Base-by-base conservation (phyloP, 768 basidiomycete genomes). In the Pleurotus citrinopileatus region DNA sequence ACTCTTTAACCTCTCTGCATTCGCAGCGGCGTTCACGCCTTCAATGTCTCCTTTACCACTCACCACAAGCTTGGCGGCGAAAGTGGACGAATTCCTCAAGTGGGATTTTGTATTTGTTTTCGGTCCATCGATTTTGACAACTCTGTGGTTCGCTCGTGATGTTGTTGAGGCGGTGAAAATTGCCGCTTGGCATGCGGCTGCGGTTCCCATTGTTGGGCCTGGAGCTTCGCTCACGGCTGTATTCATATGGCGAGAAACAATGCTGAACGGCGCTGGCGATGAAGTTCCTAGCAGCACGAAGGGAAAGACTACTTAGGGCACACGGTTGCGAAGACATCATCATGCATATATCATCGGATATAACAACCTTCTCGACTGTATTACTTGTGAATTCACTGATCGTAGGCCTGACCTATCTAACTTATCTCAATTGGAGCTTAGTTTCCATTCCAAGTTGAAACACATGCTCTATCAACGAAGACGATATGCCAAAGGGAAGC, bases 201-300 rank as follows among this genome's bases (percentile, higher is more conserved):
- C 73, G 5, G 70, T 70, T 7, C 67, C 73, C 3, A 25, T 73
- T 4, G 29, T 81, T 20, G 82, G 82, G 1, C 81, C 79, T 3
- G 78, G 81, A 8, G 81, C 82, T 38, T 75, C 79, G 1, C 61
- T 82, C 26, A 66, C 71, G 19, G 80, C 73, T 2, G 68, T 76
- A 2, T 68, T 75, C 26, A 62, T 82, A 42, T 81, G 79, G 79
- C 69, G 78, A 54, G 81, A 84, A 60, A 61, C 67, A 6, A 13
- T 17, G 10, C 40, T 59, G 12, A 52, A 54, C 22, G 25, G 52
- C 17, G 45, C n/a, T 5, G 45, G 28, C 12, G 34, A 26, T 13
- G 48, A 37, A 37, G 20, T n/a, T 13, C 29, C 29, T 32, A 6
- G 7, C 38, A 7, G 13, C 17, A 7, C 12, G 7, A 12, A 19